Base-by-base conservation (phyloP, 129 eudicot species). In the Chrysanthemum seticuspe region DNA sequence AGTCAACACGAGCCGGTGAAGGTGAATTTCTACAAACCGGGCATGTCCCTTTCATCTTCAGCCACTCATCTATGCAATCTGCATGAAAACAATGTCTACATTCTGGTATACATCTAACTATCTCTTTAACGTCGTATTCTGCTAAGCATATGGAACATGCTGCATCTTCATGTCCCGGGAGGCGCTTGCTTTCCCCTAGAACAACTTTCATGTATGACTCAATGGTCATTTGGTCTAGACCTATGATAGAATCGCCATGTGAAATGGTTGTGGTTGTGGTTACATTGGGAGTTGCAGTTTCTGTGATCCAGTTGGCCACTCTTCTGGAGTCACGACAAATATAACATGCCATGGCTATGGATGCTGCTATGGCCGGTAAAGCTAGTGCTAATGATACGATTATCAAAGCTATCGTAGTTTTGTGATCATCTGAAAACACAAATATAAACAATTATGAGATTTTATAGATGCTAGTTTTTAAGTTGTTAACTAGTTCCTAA, bases 11-110 rank as follows among this genome's bases (percentile, higher is more conserved):
- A 62, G 74, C 62, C 0, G 85, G 93, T 47, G 86, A 86, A 45
- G 96, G 90, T 62, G 87, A 80, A 74, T 77, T 80, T 36, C 96
- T 73, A 45, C 97, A 91, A 76, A 91, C 84, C 0, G 96, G 97
- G 71, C 97, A 91, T 3, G 90, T 77, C 9, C 85, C 82, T 45
- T 91, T 88, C 75, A 82, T 51, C 55, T 80, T 67, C 10, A 91
- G 78, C 97, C 97, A 91, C 76, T 86, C 96, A 21, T 88, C 96
- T 3, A 91, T 78, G 48, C 96, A 91, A 0, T 86, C 83, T 3
- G 95, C 80, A 80, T 91, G 97, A 73, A 91, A 91, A 79, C 90
- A 88, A 75, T 91, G 97, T 52, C 83, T 77, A 60, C 97, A 91
- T 61, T 84, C 87, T 9, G 95, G 95, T 8, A 91, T 83, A 76